Percentiles rank a stretch among this genome's conserved stretches.
Conservation (phyloP, 2,329 filamentous ascomycete genomes). For the Coleophoma cylindrospora region DNA sequence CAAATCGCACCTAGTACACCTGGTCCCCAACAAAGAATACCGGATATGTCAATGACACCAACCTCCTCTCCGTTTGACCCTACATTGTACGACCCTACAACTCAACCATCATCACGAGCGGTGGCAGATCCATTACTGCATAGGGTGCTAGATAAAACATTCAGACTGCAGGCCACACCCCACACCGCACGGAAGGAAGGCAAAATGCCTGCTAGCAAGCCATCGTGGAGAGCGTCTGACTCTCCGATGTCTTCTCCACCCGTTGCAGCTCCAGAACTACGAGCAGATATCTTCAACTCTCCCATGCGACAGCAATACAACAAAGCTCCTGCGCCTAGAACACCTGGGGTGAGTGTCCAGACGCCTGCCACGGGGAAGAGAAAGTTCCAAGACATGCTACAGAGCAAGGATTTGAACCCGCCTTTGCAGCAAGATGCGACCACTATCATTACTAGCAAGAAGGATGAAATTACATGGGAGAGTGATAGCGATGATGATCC, state of each 20-base stretch:
- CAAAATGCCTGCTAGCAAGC: conserved; percentile 23
- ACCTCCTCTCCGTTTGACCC: conserved; percentile 51
- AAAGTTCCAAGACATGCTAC: conserved; percentile 39
- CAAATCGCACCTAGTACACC: conserved; percentile 29
- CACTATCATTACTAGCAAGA: conserved; percentile 20
- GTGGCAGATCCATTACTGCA: conserved; percentile 77
- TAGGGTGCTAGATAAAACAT: conserved; percentile 91
- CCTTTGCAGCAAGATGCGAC: conserved; percentile 13
- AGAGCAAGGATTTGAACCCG: conserved; percentile 6
- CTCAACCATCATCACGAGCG: conserved; percentile 20
- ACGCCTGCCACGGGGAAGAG: conserved; percentile 58
- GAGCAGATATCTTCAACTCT: conserved; percentile 80
- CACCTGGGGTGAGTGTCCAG: conserved; percentile 81
- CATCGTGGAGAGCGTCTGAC: conserved; percentile 23
- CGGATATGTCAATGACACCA: conserved; percentile 60
- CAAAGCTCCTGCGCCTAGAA: conserved; percentile 46
- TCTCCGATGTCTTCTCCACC: conserved; percentile 64
- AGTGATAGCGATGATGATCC: conserved; percentile 57
- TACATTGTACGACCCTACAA: conserved; percentile 32
- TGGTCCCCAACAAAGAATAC: conserved; percentile 39
- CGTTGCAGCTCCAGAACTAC: conserved; percentile 74
- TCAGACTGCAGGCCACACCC: conserved; percentile 88
- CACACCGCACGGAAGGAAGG: conserved; percentile 48
- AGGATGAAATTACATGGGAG: conserved; percentile 66
- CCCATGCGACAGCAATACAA: conserved; percentile 46